Base-by-base conservation (phyloP, 2,329 filamentous ascomycete species). In the Aspergillus chevalieri region DNA sequence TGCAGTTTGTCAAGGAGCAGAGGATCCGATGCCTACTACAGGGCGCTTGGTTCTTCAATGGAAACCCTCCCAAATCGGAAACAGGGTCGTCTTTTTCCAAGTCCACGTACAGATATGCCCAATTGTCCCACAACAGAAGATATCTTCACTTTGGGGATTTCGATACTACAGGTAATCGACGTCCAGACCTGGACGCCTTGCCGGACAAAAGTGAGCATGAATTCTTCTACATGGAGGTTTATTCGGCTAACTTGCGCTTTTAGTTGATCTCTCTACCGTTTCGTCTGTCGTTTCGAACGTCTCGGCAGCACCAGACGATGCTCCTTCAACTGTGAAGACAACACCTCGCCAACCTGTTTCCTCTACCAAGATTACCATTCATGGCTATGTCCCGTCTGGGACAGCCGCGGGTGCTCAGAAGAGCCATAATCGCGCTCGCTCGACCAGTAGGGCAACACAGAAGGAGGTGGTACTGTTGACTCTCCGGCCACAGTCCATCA, bases 1-100 rank as follows among this genome's bases (percentile, higher is more conserved):
- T 96, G 47, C 89, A 95, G 62, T 98, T 98, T 64, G 88, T 97
- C 70, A 96, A 95, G 70, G 93, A 98, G 72, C 93, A 98, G 69
- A 84, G 93, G 34, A 87, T 97, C 53, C 81, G 93, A 47, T 96
- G 91, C 65, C 75, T 98, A 36, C 79, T 97, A 3, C 81, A 89
- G 57, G 93, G 93, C 6, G 84, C 87, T 8, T 98, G 93, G 93
- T 98, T 97, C 57, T 77, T 81, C 3, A 71, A 73, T 43, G 67
- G 72, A 67, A 74, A 65, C 71, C 78, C 68, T 68, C 78, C 71
- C 57, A 73, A 67, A 62, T 69, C 63, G 65, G 80, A 75, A 56
- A 72, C 58, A 60, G 76, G 68, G 47, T 66, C 64, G 54, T 71
- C 65, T 53, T 30, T 30, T 4, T 73, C 63, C 51, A 71, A 68